Percentiles rank a stretch among this genome's conserved stretches.
phyloP scores from a whole-genome alignment of 305 asterid species.

The Nicotiana rustica region DNA sequence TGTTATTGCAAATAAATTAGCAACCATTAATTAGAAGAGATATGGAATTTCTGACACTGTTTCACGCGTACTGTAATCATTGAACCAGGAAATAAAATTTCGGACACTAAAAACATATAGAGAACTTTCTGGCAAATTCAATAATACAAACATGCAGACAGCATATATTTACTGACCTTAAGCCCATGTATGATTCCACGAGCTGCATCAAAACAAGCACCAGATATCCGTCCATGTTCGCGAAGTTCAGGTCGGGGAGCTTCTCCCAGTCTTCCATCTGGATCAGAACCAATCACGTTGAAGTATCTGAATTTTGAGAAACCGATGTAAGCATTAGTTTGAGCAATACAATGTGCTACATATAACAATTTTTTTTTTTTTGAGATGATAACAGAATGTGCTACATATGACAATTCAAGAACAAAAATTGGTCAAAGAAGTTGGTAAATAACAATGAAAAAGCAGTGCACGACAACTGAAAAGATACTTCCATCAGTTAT shows the following conservation, averaged over 20 bases:
- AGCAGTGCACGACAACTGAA: background rate
- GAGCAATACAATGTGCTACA: background rate
- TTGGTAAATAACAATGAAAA: constrained; percentile 19
- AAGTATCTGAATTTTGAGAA: constrained; percentile 68
- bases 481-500: background rate
- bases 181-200: constrained; percentile 91
- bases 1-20: background rate
- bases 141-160: background rate
- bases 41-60: background rate
- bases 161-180: constrained; percentile 52
- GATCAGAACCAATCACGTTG: constrained; percentile 98
- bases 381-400: background rate
- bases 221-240: constrained; percentile 94
- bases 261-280: constrained; percentile 95
- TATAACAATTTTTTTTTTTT: background rate
- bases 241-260: constrained; percentile 96
- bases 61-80: background rate
- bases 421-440: constrained; percentile 22
- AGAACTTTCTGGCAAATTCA: background rate
- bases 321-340: background rate
- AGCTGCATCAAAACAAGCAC: constrained; percentile 98
- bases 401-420: background rate
- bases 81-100: background rate
- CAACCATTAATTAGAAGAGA: background rate
- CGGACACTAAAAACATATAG: background rate